Evolutionary conservation across 2,329 filamentous ascomycete species (phyloP).

Genomic region (Samsoniella hepiali): DNA sequence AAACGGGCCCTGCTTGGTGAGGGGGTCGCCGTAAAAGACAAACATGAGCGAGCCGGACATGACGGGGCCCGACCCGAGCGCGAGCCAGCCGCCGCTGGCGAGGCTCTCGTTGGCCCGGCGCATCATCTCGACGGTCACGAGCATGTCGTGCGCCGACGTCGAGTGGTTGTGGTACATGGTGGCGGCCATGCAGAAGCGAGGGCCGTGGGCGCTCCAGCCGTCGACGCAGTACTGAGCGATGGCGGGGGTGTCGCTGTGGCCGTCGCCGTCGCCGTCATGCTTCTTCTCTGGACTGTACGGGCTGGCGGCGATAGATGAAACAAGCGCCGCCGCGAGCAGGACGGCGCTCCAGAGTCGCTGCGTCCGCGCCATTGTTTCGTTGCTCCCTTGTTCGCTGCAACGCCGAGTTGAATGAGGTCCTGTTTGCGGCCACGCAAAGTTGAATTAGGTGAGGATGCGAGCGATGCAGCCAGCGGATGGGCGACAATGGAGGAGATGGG

Average conservation of each 20-base stretch:
- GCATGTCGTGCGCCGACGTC: conserved; percentile 18
- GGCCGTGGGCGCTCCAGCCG: background rate
- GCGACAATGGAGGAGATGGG: background rate
- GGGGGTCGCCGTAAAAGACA: conserved; percentile 19
- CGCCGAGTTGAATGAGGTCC: background rate
- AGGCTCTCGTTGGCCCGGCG: conserved; percentile 7
- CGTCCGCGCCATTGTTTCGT: background rate
- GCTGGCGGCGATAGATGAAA: background rate
- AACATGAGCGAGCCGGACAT: conserved; percentile 19
- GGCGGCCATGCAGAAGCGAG: conserved; percentile 16
- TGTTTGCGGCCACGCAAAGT: no score
- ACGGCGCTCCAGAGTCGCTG: background rate
- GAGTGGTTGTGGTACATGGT: conserved; percentile 20
- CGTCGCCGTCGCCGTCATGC: conserved; percentile 5
- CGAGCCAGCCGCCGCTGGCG: conserved; percentile 15
- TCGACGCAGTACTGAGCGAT: conserved; percentile 18
- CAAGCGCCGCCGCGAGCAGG: background rate
- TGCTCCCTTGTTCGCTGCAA: background rate
- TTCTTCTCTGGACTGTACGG: conserved; percentile 1
- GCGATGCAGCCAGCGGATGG: background rate
- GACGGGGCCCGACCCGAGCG: conserved; percentile 15
- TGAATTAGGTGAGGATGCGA: background rate
- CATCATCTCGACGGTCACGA: conserved; percentile 15
- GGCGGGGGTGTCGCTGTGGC: background rate
- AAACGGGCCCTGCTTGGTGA: background rate